Evolutionary conservation across 2,329 filamentous ascomycete genomes (phyloP).

Genomic region (Colletotrichum spaethianum): DNA sequence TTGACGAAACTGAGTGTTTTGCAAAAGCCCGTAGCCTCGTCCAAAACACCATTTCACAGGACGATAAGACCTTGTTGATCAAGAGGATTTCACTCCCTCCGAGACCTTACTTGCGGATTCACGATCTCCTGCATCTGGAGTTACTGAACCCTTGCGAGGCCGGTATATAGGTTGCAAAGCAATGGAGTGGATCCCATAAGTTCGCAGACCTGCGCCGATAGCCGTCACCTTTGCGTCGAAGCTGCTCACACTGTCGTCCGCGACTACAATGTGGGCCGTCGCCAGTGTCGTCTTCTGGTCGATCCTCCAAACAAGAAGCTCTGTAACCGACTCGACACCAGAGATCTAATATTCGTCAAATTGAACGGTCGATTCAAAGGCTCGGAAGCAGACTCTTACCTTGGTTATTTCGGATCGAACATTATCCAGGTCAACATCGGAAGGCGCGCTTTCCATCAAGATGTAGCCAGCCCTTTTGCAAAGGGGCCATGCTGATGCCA

Average conservation of each 20-base stretch:
- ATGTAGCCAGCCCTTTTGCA: conserved; percentile 75
- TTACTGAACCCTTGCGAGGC: neutral
- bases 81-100: neutral
- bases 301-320: conserved; percentile 82
- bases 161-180: conserved; percentile 77
- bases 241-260: conserved; percentile 66
- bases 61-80: neutral
- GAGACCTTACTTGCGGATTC: neutral
- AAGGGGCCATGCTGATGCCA: conserved; percentile 74
- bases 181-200: conserved; percentile 79
- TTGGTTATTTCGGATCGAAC: conserved; percentile 79
- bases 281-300: conserved; percentile 80
- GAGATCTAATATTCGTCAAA: conserved; percentile 64
- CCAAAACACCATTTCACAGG: neutral
- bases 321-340: conserved; percentile 77
- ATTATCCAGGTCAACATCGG: conserved; percentile 71
- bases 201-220: conserved; percentile 78
- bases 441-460: conserved; percentile 76
- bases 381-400: conserved; percentile 52
- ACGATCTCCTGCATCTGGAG: neutral
- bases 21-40: neutral
- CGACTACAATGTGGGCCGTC: conserved; percentile 77
- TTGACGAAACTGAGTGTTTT: neutral
- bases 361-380: neutral
- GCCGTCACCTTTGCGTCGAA: conserved; percentile 75